Conservation (phyloP, 1,284 basidiomycete genomes). For the Hypsizygus ulmarius region DNA sequence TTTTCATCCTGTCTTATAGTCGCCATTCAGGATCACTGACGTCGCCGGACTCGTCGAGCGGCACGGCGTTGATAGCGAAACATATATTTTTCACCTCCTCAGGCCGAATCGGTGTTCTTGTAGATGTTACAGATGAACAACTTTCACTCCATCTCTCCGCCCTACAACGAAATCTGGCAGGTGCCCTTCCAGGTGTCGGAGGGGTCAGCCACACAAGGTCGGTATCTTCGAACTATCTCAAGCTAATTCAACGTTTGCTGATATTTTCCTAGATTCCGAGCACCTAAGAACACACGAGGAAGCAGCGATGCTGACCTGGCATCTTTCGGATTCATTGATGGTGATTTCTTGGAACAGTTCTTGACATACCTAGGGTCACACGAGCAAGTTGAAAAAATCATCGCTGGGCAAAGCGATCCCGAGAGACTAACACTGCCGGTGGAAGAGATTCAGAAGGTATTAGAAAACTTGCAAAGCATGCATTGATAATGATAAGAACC, state of each 20-base stretch:
- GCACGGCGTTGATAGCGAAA: conserved; percentile 47
- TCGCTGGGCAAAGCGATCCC: conserved; percentile 52
- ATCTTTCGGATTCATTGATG: conserved; percentile 83
- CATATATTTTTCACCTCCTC: conserved; percentile 79
- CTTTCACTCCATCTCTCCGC: conserved; percentile 66
- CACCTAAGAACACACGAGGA: conserved; percentile 56
- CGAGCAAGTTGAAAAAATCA: conserved; percentile 38
- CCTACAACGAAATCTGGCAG: conserved; percentile 77
- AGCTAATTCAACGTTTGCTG: conserved; percentile 1
- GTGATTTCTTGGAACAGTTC: conserved; percentile 80
- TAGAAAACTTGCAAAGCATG: conserved; percentile 62
- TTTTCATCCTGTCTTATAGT: background rate
- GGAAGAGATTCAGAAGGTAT: conserved; percentile 44
- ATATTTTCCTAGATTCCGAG: conserved; percentile 54
- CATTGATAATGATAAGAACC: conserved; percentile 42
- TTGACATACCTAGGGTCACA: conserved; percentile 40
- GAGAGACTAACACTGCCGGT: conserved; percentile 49
- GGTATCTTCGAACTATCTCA: conserved; percentile 21
- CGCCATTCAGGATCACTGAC: conserved; percentile 40
- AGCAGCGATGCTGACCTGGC: conserved; percentile 53
- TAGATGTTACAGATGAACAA: conserved; percentile 55
- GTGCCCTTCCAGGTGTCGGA: conserved; percentile 53
- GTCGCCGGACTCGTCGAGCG: conserved; percentile 33
- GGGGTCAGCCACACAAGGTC: conserved; percentile 66
- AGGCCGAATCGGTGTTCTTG: conserved; percentile 79